These are phyloP conservation scores for Leptomonas seymouri DNA, from an alignment of 208 protist genomes.

Conservation along the genomic window DNA sequence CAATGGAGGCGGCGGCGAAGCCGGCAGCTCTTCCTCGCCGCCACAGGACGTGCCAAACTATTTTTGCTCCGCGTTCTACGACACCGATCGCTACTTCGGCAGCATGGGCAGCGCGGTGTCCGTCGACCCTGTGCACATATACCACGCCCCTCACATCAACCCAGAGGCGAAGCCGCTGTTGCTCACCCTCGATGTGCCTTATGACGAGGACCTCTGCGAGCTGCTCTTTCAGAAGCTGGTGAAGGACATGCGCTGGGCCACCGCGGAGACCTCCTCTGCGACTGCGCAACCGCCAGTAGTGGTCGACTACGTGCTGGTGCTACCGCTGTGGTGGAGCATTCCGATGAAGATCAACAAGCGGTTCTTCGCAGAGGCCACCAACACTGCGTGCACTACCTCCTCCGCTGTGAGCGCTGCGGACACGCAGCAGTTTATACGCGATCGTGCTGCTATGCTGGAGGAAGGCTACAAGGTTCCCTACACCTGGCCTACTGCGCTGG, in stretches of 20 bases:
- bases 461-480: constrained; percentile 66
- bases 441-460: constrained; percentile 54
- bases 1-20: neutral
- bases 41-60: constrained; percentile 58
- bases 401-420: constrained; percentile 13
- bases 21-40: constrained; percentile 19
- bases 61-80: constrained; percentile 88
- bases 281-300: neutral
- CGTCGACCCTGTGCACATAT: constrained; percentile 51
- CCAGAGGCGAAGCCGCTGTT: constrained; percentile 53
- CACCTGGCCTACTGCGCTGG: constrained; percentile 62
- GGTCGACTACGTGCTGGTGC: constrained; percentile 84
- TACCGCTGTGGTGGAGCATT: constrained; percentile 88
- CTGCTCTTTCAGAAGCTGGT: constrained; percentile 81
- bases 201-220: constrained; percentile 91
- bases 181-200: constrained; percentile 87
- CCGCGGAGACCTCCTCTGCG: neutral
- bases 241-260: constrained; percentile 52
- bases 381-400: neutral
- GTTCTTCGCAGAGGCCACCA: constrained; percentile 42
- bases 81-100: constrained; percentile 87
- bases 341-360: constrained; percentile 66
- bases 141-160: constrained; percentile 38
- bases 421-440: constrained; percentile 35
- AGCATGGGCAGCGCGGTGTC: constrained; percentile 83